A percentile compares a stretch with the other conserved stretches of the same genome.
Conservation (phyloP, 2,329 filamentous ascomycete genomes). For the Alternaria arbusti region DNA sequence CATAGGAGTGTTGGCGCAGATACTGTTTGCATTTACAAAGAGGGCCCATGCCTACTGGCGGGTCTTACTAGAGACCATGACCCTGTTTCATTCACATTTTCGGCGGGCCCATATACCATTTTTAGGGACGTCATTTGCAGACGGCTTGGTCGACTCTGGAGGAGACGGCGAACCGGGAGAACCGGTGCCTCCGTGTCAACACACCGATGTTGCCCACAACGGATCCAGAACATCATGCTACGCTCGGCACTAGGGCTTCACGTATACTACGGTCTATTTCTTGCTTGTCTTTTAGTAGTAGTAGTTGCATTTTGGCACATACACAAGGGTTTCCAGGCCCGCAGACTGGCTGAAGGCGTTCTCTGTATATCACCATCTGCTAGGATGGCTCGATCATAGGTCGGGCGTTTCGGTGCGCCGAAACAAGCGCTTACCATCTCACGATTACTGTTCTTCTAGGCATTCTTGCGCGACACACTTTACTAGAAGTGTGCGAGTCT, state of each 20-base stretch:
- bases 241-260: neutral
- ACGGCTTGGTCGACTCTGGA: neutral
- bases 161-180: neutral
- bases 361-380: slow-evolving; percentile 24
- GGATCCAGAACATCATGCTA: neutral
- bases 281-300: slow-evolving; percentile 39
- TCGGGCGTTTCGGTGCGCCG: slow-evolving; percentile 27
- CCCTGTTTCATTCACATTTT: slow-evolving; percentile 26
- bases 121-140: neutral
- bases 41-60: slow-evolving; percentile 13
- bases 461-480: slow-evolving; percentile 37
- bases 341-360: slow-evolving; percentile 35
- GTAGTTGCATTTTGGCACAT: slow-evolving; percentile 43
- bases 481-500: slow-evolving; percentile 37
- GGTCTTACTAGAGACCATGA: slow-evolving; percentile 36
- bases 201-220: neutral
- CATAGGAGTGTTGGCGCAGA: slow-evolving; percentile 25
- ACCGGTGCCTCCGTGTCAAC: neutral
- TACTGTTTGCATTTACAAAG: slow-evolving; percentile 38
- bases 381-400: slow-evolving; percentile 25
- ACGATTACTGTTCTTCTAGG: slow-evolving; percentile 18
- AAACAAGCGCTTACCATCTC: slow-evolving; percentile 17
- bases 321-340: slow-evolving; percentile 35
- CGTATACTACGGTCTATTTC: slow-evolving; percentile 8
- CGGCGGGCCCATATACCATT: slow-evolving; percentile 1